phyloP scores from a whole-genome alignment of 73 alveolate species.

The Stentor roeselii region DNA sequence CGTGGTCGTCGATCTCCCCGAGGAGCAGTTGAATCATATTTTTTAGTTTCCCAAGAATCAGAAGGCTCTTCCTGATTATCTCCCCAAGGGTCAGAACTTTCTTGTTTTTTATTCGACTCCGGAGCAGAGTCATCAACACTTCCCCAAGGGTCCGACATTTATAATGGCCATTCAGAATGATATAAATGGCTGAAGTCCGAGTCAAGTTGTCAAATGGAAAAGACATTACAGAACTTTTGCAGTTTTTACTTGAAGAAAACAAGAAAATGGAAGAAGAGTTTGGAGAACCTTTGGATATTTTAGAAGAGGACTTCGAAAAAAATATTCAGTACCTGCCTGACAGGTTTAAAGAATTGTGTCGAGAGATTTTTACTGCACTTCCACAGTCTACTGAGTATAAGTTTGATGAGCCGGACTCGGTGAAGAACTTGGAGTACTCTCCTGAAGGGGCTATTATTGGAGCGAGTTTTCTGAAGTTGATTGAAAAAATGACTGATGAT shows the following conservation, averaged over 20 bases:
- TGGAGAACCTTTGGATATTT: conserved; percentile 19
- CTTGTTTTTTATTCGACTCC: neutral
- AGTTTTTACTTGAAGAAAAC: conserved; percentile 6
- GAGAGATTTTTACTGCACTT: conserved; percentile 20
- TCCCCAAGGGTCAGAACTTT: neutral
- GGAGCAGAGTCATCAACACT: neutral
- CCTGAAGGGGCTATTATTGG: neutral
- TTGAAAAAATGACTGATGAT: conserved; percentile 25
- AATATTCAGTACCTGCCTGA: conserved; percentile 16
- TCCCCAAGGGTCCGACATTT: conserved; percentile 6
- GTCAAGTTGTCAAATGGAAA: conserved; percentile 26
- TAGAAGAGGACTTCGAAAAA: conserved; percentile 9
- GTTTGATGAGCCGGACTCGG: conserved; percentile 21
- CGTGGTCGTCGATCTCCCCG: neutral
- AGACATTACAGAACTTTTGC: conserved; percentile 7
- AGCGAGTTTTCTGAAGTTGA: conserved; percentile 7
- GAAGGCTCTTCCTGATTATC: neutral
- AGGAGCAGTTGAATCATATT: neutral
- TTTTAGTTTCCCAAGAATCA: neutral
- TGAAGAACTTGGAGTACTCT: neutral
- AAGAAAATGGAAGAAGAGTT: conserved; percentile 18
- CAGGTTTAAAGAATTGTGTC: neutral
- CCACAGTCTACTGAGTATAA: neutral
- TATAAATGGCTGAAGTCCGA: neutral
- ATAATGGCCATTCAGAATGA: neutral